Conservation (phyloP, 768 basidiomycete genomes). For the Suillus alpinus region DNA sequence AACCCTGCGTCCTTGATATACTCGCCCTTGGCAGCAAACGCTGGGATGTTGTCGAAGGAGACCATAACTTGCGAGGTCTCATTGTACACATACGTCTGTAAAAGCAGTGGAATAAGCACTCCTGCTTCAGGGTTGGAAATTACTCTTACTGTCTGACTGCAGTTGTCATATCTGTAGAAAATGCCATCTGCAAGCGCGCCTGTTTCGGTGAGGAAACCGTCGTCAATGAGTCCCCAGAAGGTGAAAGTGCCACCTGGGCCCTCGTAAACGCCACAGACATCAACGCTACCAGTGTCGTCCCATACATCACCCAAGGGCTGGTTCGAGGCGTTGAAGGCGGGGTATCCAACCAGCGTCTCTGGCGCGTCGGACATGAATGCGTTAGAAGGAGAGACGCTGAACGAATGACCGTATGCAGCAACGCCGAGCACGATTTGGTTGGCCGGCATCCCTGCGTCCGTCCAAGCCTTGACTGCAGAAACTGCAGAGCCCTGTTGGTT, state of each 20-base stretch:
- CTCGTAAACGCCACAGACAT: constrained; percentile 51
- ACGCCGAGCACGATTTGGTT: constrained; percentile 76
- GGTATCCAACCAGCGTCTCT: constrained; percentile 43
- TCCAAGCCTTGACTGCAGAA: constrained; percentile 72
- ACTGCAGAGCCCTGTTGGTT: constrained; percentile 73
- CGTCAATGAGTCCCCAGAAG: constrained; percentile 58
- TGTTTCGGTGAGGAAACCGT: constrained; percentile 45
- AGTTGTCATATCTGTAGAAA: constrained; percentile 55
- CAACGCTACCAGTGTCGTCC: constrained; percentile 45
- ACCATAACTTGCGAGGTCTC: constrained; percentile 52
- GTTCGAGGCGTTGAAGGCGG: constrained; percentile 42
- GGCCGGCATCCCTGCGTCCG: constrained; percentile 68
- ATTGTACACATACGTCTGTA: constrained; percentile 68
- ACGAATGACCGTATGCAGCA: constrained; percentile 81
- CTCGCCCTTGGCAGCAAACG: constrained; percentile 59
- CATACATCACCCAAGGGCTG: constrained; percentile 56
- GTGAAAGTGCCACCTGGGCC: constrained; percentile 52
- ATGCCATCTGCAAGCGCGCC: constrained; percentile 42
- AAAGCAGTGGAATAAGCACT: constrained; percentile 7
- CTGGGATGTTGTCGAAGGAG: constrained; percentile 60
- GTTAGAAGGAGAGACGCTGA: constrained; percentile 34
- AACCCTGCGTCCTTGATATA: constrained; percentile 54
- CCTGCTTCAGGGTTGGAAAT: no score
- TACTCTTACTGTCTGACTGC: constrained; percentile 66
- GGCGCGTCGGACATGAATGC: constrained; percentile 36